A percentile compares a stretch with the other conserved stretches of the same genome.
These are phyloP conservation scores for Cystofilobasidium macerans DNA, from an alignment of 768 basidiomycete species.

Conservation along the genomic window DNA sequence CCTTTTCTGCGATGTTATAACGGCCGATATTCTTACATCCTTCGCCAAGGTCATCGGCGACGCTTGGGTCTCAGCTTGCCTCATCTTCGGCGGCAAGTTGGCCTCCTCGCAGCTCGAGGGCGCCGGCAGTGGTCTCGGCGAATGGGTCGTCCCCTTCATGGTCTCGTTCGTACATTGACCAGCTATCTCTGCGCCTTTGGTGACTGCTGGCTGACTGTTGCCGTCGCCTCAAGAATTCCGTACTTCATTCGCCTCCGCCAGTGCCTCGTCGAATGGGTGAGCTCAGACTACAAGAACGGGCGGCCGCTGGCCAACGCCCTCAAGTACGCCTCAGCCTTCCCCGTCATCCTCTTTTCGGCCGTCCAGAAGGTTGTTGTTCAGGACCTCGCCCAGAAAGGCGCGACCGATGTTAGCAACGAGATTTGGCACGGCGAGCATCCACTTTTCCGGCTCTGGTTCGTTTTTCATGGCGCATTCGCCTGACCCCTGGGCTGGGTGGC, in stretches of 20 bases:
- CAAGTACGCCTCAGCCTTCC: slow-evolving; percentile 94
- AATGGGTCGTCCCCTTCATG: slow-evolving; percentile 68
- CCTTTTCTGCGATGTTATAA: slow-evolving; percentile 81
- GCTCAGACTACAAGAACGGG: slow-evolving; percentile 52
- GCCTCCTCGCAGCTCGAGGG: slow-evolving; percentile 47
- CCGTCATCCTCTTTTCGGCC: slow-evolving; percentile 87
- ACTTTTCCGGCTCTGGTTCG: slow-evolving; percentile 75
- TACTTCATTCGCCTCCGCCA: slow-evolving; percentile 89
- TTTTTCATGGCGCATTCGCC: not conserved
- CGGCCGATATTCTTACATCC: slow-evolving; percentile 91
- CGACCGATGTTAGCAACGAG: slow-evolving; percentile 37
- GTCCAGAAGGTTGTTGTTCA: slow-evolving; percentile 63
- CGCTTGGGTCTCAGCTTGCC: slow-evolving; percentile 73
- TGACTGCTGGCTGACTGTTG: not conserved
- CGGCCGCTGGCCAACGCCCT: slow-evolving; percentile 79
- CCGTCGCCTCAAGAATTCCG: slow-evolving; percentile 51
- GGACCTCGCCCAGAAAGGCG: slow-evolving; percentile 49
- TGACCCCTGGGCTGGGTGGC: not conserved
- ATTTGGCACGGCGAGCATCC: slow-evolving; percentile 64
- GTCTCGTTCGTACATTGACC: slow-evolving; percentile 57
- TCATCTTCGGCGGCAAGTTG: slow-evolving; percentile 76
- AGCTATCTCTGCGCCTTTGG: not conserved
- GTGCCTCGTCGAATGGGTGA: slow-evolving; percentile 70
- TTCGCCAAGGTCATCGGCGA: slow-evolving; percentile 95
- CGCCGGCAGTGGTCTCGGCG: slow-evolving; percentile 49